phyloP scores from a whole-genome alignment of 1,139 yeast species.

The Saccharomyces uvarum region DNA sequence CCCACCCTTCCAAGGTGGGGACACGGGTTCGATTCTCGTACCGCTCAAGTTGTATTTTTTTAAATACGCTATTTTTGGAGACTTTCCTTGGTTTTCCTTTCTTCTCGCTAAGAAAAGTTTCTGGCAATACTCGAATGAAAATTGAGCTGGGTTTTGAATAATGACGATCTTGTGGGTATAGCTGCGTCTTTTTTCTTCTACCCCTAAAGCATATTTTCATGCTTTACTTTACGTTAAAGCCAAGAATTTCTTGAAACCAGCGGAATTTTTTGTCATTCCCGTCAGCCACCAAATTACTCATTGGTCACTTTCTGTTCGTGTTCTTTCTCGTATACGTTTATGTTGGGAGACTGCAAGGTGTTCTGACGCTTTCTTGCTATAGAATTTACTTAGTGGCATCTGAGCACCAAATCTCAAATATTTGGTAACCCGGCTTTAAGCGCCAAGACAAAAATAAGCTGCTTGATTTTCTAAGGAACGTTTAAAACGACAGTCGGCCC shows the following conservation, averaged over 20 bases:
- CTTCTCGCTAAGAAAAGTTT: too few species aligned
- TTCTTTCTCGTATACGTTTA: background rate
- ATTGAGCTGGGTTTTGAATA: background rate
- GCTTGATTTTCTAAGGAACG: background rate
- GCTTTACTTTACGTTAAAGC: background rate
- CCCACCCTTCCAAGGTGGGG: conserved; percentile 35
- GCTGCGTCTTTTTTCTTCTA: background rate
- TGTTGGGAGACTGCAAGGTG: too few species aligned
- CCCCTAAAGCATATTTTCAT: background rate
- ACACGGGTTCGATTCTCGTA: conserved; percentile 36
- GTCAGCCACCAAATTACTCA: background rate
- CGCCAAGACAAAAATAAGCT: background rate
- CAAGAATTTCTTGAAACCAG: too few species aligned
- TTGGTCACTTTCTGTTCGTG: background rate
- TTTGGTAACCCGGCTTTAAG: background rate
- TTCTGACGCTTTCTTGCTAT: too few species aligned
- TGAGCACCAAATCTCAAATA: background rate
- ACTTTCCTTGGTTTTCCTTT: too few species aligned
- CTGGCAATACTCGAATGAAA: background rate
- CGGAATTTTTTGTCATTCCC: too few species aligned
- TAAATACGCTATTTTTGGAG: too few species aligned
- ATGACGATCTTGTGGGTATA: background rate
- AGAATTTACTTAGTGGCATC: background rate
- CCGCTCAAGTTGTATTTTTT: conserved; percentile 27
- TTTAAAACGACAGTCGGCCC: background rate